Percentiles rank a stretch among this genome's conserved stretches.
Conservation (phyloP, 108 stramenopile genomes). For the Skeletonema tropicum region DNA sequence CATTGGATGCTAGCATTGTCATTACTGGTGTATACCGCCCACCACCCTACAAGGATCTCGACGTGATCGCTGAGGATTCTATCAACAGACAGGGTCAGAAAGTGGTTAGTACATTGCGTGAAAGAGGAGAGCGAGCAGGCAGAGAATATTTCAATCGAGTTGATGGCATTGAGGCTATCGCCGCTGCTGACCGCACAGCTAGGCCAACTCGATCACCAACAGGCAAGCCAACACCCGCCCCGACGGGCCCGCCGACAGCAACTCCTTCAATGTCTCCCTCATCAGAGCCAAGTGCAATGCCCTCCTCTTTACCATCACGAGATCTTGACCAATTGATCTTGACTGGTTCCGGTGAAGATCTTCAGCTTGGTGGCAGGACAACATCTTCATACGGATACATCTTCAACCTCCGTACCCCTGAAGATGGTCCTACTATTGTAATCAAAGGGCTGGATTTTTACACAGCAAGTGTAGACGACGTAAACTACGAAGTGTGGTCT, state of each 20-base stretch:
- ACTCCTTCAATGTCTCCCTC: not conserved
- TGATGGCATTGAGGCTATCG: not conserved
- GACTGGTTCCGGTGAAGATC: not conserved
- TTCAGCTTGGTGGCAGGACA: slow-evolving; percentile 9
- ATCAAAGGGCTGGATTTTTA: slow-evolving; percentile 21
- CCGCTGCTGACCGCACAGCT: not conserved
- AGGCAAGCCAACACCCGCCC: not conserved
- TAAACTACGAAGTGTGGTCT: slow-evolving; percentile 19
- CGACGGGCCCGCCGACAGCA: not conserved
- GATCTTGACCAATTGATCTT: not conserved
- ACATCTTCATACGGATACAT: slow-evolving; percentile 15
- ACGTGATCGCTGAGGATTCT: not conserved
- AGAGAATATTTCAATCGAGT: slow-evolving; percentile 8
- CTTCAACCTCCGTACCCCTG: slow-evolving; percentile 11
- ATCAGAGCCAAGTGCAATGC: not conserved
- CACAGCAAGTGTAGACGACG: not conserved
- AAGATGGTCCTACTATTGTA: not conserved
- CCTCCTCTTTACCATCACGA: not conserved
- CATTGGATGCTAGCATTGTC: slow-evolving; percentile 1
- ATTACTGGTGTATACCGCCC: slow-evolving; percentile 1
- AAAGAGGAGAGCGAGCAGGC: slow-evolving; percentile 3
- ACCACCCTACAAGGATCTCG: not conserved
- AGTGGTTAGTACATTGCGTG: slow-evolving; percentile 2
- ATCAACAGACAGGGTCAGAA: not conserved
- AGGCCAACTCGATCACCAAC: not conserved